phyloP scores from a whole-genome alignment of 176 grass and related monocot genomes.

The Saccharum spontaneum region DNA sequence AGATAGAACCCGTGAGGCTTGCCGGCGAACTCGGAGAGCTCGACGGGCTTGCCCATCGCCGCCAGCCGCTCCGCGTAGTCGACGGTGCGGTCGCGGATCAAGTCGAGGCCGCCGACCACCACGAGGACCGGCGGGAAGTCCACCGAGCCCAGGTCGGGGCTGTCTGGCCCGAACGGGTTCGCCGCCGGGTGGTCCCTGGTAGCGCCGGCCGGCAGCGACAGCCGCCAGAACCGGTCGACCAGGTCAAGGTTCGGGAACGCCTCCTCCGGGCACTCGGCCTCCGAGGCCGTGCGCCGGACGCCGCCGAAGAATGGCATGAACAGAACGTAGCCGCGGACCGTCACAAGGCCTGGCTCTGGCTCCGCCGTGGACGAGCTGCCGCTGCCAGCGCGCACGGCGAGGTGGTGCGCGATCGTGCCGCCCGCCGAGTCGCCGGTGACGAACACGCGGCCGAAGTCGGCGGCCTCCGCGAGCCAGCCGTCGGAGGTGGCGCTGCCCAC shows the following conservation, averaged over 20 bases:
- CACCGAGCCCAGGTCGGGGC: slow-evolving; percentile 38
- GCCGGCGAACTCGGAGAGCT: slow-evolving; percentile 56
- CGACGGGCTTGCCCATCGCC: slow-evolving; percentile 63
- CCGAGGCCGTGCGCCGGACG: slow-evolving; percentile 49
- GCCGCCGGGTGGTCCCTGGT: slow-evolving; percentile 65
- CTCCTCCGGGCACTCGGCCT: slow-evolving; percentile 51
- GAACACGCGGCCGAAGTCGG: too few relatives aligned
- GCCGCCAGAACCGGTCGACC: slow-evolving; percentile 78
- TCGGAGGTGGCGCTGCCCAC: neutral
- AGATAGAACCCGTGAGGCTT: slow-evolving; percentile 93
- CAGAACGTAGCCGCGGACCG: slow-evolving; percentile 48
- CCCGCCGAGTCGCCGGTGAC: neutral
- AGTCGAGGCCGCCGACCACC: slow-evolving; percentile 62
- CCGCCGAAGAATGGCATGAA: slow-evolving; percentile 91
- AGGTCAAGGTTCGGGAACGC: slow-evolving; percentile 61
- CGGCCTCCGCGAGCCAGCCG: neutral
- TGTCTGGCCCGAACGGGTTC: slow-evolving; percentile 79
- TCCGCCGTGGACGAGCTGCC: neutral
- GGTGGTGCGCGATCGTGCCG: slow-evolving; percentile 78
- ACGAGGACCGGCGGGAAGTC: slow-evolving; percentile 56
- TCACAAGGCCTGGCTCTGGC: neutral
- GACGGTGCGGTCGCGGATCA: slow-evolving; percentile 62
- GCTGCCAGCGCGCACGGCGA: slow-evolving; percentile 39
- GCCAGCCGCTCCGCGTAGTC: slow-evolving; percentile 60
- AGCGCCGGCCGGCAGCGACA: slow-evolving; percentile 63